A percentile compares a stretch with the other conserved stretches of the same genome.
These are phyloP conservation scores for Apiospora malaysiana DNA, from an alignment of 2,329 filamentous ascomycete genomes.

Conservation along the genomic window DNA sequence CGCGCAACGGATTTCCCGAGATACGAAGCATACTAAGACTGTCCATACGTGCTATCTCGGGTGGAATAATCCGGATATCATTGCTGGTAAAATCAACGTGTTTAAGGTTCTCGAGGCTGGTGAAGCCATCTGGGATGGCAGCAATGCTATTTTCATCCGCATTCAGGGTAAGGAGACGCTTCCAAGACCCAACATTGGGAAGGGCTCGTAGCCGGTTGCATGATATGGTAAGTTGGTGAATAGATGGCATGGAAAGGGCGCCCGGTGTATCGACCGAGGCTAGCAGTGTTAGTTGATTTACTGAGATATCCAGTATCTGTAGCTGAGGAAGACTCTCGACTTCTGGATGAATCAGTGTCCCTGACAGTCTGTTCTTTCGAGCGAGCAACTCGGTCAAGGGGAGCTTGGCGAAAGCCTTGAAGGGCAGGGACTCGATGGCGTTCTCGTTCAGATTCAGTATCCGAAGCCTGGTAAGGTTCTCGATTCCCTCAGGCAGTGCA, in stretches of 20 bases:
- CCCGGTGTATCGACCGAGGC: conserved; percentile 45
- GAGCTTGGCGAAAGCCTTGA: conserved; percentile 69
- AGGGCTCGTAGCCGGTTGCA: conserved; percentile 78
- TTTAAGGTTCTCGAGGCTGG: conserved; percentile 68
- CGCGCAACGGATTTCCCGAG: conserved; percentile 86
- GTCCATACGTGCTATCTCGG: conserved; percentile 81
- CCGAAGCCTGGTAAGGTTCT: conserved; percentile 71
- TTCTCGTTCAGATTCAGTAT: conserved; percentile 84
- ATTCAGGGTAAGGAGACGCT: conserved; percentile 72
- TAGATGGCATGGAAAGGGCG: conserved; percentile 67
- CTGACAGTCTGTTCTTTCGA: conserved; percentile 79
- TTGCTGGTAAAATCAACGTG: conserved; percentile 87
- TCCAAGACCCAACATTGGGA: conserved; percentile 78
- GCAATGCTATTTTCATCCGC: conserved; percentile 84
- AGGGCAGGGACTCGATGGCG: conserved; percentile 72
- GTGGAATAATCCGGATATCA: conserved; percentile 76
- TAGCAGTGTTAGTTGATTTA: conserved; percentile 72
- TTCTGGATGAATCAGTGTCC: conserved; percentile 70
- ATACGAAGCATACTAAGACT: conserved; percentile 76
- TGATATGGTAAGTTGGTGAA: conserved; percentile 78
- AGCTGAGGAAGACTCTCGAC: conserved; percentile 66
- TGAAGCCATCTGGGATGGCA: conserved; percentile 78
- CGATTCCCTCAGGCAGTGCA: conserved; percentile 69
- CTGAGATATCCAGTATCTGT: conserved; percentile 78
- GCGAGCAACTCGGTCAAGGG: conserved; percentile 76